phyloP scores from a whole-genome alignment of 805 yeast species.

The Clavispora santaluciae region DNA sequence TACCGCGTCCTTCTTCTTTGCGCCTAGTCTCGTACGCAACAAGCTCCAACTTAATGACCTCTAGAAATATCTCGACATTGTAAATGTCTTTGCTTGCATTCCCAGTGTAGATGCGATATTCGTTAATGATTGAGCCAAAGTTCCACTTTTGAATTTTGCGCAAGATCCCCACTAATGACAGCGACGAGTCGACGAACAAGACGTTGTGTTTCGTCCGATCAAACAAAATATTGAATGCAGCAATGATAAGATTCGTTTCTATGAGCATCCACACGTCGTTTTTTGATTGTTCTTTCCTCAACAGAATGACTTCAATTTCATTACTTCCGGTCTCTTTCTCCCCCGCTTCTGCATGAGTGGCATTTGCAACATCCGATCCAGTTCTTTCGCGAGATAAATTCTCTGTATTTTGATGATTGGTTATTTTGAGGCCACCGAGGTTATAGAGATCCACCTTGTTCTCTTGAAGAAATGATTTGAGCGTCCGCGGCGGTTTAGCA shows the following conservation, averaged over 20 bases:
- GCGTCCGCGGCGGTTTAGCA: conserved; percentile 73
- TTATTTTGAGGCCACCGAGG: conserved; percentile 39
- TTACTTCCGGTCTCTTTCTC: conserved; percentile 1
- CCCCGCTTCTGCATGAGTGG: neutral
- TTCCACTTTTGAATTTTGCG: conserved; percentile 87
- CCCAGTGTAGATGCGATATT: conserved; percentile 65
- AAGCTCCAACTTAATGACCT: conserved; percentile 57
- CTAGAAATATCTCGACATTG: conserved; percentile 77
- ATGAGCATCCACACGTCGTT: conserved; percentile 74
- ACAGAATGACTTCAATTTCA: conserved; percentile 21
- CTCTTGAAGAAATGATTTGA: conserved; percentile 59
- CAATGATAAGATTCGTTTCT: conserved; percentile 57
- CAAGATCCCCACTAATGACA: conserved; percentile 73
- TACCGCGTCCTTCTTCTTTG: conserved; percentile 2
- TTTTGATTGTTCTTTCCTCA: conserved; percentile 20
- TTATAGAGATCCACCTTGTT: conserved; percentile 49
- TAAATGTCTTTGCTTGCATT: conserved; percentile 71
- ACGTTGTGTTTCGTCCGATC: conserved; percentile 63
- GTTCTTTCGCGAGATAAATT: conserved; percentile 3
- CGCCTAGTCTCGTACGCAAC: conserved; percentile 30
- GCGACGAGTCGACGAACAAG: conserved; percentile 73
- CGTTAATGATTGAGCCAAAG: conserved; percentile 76
- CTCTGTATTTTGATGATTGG: conserved; percentile 29
- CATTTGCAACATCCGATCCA: conserved; percentile 7
- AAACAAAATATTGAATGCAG: conserved; percentile 61